Conservation (phyloP, 1,139 yeast genomes). For the Keqinozyma sinolaborantium region DNA sequence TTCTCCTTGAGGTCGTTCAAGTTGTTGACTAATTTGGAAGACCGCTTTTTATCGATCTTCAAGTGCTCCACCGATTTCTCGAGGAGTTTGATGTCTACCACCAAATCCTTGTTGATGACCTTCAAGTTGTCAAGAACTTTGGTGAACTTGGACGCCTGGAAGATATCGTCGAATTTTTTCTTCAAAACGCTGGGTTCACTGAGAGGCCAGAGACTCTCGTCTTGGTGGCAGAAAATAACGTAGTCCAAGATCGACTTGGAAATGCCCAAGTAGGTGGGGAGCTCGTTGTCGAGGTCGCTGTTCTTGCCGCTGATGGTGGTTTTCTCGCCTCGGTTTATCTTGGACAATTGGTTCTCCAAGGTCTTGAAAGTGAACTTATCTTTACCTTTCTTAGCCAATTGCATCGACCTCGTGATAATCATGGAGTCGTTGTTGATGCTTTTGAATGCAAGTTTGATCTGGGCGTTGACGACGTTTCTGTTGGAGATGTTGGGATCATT, state of each 20-base stretch:
- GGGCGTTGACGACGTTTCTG: constrained; percentile 78
- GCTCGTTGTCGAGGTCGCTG: constrained; percentile 77
- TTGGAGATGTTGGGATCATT: constrained; percentile 88
- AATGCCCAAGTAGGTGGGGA: constrained; percentile 84
- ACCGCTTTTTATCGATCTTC: constrained; percentile 69
- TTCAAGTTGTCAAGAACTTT: constrained; percentile 85
- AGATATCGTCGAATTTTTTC: constrained; percentile 92
- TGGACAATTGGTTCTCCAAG: constrained; percentile 80
- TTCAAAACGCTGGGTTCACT: constrained; percentile 87
- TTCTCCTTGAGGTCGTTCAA: constrained; percentile 41
- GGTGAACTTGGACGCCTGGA: constrained; percentile 91
- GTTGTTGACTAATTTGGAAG: constrained; percentile 52
- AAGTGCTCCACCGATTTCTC: constrained; percentile 78
- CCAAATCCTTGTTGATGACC: constrained; percentile 70
- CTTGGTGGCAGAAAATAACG: constrained; percentile 97
- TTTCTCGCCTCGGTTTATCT: constrained; percentile 62
- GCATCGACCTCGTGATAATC: constrained; percentile 86
- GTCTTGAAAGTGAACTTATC: constrained; percentile 74
- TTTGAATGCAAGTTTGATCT: constrained; percentile 82
- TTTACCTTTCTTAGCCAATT: constrained; percentile 52
- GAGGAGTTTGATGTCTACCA: constrained; percentile 67
- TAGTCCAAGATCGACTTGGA: constrained; percentile 84
- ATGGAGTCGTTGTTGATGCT: constrained; percentile 72
- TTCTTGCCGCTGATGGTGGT: constrained; percentile 78
- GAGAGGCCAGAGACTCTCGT: constrained; percentile 95